Evolutionary conservation across 768 basidiomycete genomes (phyloP), one percentile per base, ranked within the genome.

Genomic region (Leccinum fibrillosum): DNA sequence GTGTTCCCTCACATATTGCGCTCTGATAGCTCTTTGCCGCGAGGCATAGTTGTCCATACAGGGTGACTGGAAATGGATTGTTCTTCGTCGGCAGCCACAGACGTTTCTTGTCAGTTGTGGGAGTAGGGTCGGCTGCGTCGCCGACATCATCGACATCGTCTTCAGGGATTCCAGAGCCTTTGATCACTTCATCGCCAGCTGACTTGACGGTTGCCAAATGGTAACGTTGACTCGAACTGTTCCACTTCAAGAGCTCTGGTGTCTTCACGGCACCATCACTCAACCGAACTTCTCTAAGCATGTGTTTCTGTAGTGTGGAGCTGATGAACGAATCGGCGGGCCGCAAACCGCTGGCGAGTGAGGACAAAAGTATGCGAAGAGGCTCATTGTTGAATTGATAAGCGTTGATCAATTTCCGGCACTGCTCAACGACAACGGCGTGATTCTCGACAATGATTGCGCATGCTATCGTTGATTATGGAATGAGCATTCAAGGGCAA

Each of bases 381-480:
- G 93, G 88, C 44, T 95, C 92, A 54, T 93, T 90, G 66, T 94
- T 88, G 77, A 91, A 94, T 67, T 96, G 93, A 66, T 93, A 78
- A 0, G 75, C 74, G 32, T 82, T 85, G 56, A 90, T 84, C 32
- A 98, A 74, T 61, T 89, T 89, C 25, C 93, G 84, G 32, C 82
- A 82, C 66, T 92, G 88, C 59, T 92, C 88, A 15, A 92, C 82
- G 15, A 90, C 82, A 10, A 79, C 74, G 21, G 76, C 65, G 65
- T 82, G 82, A 11, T 83, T 80, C 52, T 82, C 76, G 5, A 78
- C 82, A 1, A 78, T 70, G 37, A 90, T 82, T 7, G 87, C 86
- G 66, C 90, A 92, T 1, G 93, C 94, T 96, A 66, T 4, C 42
- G 45, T 53, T 4, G 34, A 42, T 60, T 48, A 39, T 52, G 45